Conservation (phyloP, 139 green algal genomes). For the Volvox africanus region DNA sequence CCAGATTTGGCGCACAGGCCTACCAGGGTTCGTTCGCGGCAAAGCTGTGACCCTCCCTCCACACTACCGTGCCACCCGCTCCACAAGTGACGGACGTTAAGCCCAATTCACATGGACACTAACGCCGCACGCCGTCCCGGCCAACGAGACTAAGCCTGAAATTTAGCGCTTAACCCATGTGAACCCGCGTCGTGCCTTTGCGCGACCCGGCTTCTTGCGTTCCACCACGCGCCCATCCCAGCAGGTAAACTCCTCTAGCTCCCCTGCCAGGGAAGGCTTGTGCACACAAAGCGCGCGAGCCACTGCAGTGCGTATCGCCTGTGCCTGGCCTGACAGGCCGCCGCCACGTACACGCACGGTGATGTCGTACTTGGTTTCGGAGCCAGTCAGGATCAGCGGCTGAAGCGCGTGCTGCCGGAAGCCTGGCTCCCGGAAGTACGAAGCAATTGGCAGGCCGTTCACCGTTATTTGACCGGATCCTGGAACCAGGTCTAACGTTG, state of each 20-base stretch:
- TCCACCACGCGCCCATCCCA: conserved; percentile 92
- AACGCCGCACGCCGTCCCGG: too few relatives aligned
- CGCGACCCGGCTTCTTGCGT: conserved; percentile 93
- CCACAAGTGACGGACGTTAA: too few relatives aligned
- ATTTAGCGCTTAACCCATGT: conserved; percentile 91
- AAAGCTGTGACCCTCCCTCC: background rate
- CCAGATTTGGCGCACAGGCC: too few relatives aligned
- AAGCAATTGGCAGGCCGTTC: conserved; percentile 79
- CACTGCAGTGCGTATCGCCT: conserved; percentile 89
- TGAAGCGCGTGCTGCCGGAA: conserved; percentile 76
- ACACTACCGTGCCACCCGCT: too few relatives aligned
- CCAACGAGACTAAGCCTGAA: too few relatives aligned
- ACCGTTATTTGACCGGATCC: conserved; percentile 77
- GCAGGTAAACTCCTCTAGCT: conserved; percentile 73
- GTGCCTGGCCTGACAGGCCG: conserved; percentile 75
- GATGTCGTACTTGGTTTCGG: conserved; percentile 80
- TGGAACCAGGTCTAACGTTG: conserved; percentile 64
- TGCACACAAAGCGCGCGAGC: conserved; percentile 82
- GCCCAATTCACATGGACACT: too few relatives aligned
- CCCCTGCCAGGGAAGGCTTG: conserved; percentile 65
- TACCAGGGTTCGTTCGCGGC: too few relatives aligned
- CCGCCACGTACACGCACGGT: conserved; percentile 67
- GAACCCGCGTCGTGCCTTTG: conserved; percentile 89
- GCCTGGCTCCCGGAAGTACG: conserved; percentile 80
- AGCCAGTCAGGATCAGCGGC: conserved; percentile 83